phyloP scores from a whole-genome alignment of 2,329 filamentous ascomycete species.

The Hymenoscyphus infarciens region DNA sequence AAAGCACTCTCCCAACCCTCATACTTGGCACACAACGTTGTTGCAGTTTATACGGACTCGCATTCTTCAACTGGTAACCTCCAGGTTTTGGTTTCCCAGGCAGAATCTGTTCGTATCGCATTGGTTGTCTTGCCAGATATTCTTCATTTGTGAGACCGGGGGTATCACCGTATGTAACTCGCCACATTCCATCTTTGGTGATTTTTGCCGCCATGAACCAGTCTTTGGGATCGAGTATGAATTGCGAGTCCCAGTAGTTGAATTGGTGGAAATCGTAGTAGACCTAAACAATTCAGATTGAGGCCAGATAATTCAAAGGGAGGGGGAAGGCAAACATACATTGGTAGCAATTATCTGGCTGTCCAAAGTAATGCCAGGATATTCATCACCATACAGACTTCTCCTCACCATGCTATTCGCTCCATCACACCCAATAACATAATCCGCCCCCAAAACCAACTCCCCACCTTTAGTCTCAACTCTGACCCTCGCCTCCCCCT shows the following conservation, averaged over 20 bases:
- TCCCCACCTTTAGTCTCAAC: constrained; percentile 38
- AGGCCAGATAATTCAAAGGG: no score
- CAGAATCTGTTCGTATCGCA: constrained; percentile 55
- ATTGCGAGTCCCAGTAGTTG: constrained; percentile 54
- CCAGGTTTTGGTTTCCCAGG: constrained; percentile 56
- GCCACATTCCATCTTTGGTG: constrained; percentile 56
- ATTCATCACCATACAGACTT: constrained; percentile 51
- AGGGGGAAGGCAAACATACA: no score
- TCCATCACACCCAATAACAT: constrained; percentile 55
- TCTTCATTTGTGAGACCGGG: constrained; percentile 51
- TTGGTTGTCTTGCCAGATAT: constrained; percentile 49
- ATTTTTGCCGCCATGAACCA: constrained; percentile 62
- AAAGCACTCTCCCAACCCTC: constrained; percentile 42
- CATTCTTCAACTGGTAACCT: constrained; percentile 54
- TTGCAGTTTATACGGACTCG: constrained; percentile 47
- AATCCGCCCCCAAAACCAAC: constrained; percentile 45
- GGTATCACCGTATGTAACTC: constrained; percentile 60
- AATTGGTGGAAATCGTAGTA: constrained; percentile 59
- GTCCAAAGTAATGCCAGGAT: constrained; percentile 57
- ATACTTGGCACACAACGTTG: constrained; percentile 46
- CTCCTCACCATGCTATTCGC: constrained; percentile 47
- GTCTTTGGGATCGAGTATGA: constrained; percentile 58
- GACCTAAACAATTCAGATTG: no score
- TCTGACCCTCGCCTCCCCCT: constrained; percentile 43
- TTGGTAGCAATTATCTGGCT: constrained; percentile 61